These are phyloP conservation scores for Neonectria punicea DNA, from an alignment of 2,329 filamentous ascomycete species.

Conservation along the genomic window DNA sequence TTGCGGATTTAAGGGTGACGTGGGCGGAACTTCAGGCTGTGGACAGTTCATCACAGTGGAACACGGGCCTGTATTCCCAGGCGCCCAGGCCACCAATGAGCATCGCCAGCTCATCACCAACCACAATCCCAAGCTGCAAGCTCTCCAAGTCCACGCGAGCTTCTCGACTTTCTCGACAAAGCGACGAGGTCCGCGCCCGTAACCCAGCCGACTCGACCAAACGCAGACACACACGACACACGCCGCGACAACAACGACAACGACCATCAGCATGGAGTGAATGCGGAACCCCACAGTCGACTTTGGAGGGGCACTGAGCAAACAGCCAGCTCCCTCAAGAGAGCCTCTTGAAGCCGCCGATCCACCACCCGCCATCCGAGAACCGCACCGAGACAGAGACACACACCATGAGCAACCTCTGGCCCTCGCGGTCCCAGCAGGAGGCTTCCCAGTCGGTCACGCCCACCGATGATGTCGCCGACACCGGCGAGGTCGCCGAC, in stretches of 20 bases:
- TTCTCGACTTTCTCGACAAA: conserved; percentile 8
- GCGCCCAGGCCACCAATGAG: conserved; percentile 37
- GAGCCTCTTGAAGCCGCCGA: conserved; percentile 2
- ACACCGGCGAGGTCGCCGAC: conserved; percentile 52
- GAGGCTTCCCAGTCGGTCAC: conserved; percentile 44
- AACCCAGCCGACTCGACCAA: conserved; percentile 8
- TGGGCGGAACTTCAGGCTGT: conserved; percentile 3
- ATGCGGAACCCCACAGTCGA: conserved; percentile 25
- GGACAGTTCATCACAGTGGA: conserved; percentile 15
- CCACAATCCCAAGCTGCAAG: conserved; percentile 30
- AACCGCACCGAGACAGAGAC: conserved; percentile 24
- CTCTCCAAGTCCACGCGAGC: conserved; percentile 27
- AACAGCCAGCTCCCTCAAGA: conserved; percentile 25
- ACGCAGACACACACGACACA: conserved; percentile 4
- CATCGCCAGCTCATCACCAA: conserved; percentile 24
- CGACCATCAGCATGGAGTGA: conserved; percentile 30
- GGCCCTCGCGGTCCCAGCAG: conserved; percentile 52
- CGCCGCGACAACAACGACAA: conserved; percentile 29
- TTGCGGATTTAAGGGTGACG: background rate
- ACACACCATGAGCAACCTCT: conserved; percentile 59
- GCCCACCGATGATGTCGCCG: conserved; percentile 52
- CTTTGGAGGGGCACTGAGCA: conserved; percentile 38
- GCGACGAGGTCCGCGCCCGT: conserved; percentile 1
- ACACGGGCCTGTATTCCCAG: conserved; percentile 23
- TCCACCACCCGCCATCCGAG: conserved; percentile 1